A percentile compares a stretch with the other conserved stretches of the same genome.
phyloP scores from a whole-genome alignment of 768 basidiomycete species.

The Megacollybia marginata region DNA sequence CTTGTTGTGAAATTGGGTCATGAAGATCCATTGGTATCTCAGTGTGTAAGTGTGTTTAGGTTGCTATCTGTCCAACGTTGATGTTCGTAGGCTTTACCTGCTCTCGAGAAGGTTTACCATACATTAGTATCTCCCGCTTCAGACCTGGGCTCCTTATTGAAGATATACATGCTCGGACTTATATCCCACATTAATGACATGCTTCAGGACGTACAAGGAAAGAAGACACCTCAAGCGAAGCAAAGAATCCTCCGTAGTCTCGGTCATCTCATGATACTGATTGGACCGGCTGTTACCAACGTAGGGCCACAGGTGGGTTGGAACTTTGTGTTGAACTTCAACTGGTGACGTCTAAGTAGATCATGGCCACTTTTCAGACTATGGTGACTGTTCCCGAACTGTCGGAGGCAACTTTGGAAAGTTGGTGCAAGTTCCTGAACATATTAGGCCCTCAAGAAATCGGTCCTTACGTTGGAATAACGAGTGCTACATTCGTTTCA shows the following conservation, averaged over 20 bases:
- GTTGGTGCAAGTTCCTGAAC: slow-evolving; percentile 73
- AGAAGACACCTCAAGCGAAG: slow-evolving; percentile 62
- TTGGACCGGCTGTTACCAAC: slow-evolving; percentile 64
- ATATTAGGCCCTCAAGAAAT: slow-evolving; percentile 63
- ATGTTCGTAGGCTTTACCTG: slow-evolving; percentile 23
- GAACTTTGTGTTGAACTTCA: not conserved
- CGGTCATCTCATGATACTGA: slow-evolving; percentile 58
- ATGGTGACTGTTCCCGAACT: slow-evolving; percentile 72
- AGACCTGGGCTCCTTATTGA: slow-evolving; percentile 55
- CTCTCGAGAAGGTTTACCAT: slow-evolving; percentile 35
- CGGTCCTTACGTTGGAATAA: slow-evolving; percentile 79
- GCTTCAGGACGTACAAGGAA: slow-evolving; percentile 78
- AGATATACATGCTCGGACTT: slow-evolving; percentile 74
- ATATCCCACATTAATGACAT: slow-evolving; percentile 81
- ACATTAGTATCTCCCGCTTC: slow-evolving; percentile 29
- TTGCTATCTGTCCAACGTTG: not conserved
- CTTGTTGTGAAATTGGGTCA: slow-evolving; percentile 77
- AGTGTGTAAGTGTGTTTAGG: not conserved
- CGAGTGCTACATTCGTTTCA: slow-evolving; percentile 76
- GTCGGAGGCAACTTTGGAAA: slow-evolving; percentile 68
- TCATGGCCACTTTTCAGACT: slow-evolving; percentile 94
- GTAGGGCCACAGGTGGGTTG: slow-evolving; percentile 77
- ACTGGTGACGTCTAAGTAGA: slow-evolving; percentile 33
- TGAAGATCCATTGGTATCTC: slow-evolving; percentile 46
- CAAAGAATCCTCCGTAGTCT: slow-evolving; percentile 74